Base-by-base conservation (phyloP, 2,329 filamentous ascomycete genomes). In the Pseudocercospora fuligena region DNA sequence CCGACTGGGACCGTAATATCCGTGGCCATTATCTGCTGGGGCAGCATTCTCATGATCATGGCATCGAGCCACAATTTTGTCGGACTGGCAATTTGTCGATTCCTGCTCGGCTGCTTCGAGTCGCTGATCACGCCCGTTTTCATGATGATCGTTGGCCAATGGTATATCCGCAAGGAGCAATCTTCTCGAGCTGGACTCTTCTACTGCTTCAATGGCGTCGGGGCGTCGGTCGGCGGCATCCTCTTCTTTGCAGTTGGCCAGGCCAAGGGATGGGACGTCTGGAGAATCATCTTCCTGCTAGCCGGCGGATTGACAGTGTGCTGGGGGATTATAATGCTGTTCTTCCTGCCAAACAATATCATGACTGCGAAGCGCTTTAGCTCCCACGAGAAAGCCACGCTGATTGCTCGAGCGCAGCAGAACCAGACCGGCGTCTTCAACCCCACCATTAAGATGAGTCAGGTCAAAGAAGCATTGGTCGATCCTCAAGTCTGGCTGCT, bases 191-290 rank as follows among this genome's bases (percentile, higher is more conserved):
- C 73, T 16, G 70, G 69, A n/a, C 60, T 69, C n/a, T 81, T 81
- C 78, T 90, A 90, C 77, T 91, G 91, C 87, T 92, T 92, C 89
- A 92, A 92, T 74, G 90, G 90, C 1, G 84, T 83, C 0, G 90
- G 92, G 73, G 89, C 91, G 72, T 88, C 91, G 56, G 87, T 91
- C 2, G 90, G 90, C 31, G 90, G 90, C 2, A 84, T 92, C 1
- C 81, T 92, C 0, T 89, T 89, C 2, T 87, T 86, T 69, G 83
- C 74, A 27, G 79, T 82, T 66, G 75, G 75, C 16, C 74, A 79
- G 53, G 74, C 76, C 36, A 72, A 75, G 21, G 72, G 72, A 1
- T 75, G 75, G 36, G 67, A 72, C 9, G 70, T 75, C 14, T 75
- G 74, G 74, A 66, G 73, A 87, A 89, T 89, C 70, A 84, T 91